These are phyloP conservation scores for Leccinum olivaceopallidum DNA, from an alignment of 768 basidiomycete species.

Conservation along the genomic window DNA sequence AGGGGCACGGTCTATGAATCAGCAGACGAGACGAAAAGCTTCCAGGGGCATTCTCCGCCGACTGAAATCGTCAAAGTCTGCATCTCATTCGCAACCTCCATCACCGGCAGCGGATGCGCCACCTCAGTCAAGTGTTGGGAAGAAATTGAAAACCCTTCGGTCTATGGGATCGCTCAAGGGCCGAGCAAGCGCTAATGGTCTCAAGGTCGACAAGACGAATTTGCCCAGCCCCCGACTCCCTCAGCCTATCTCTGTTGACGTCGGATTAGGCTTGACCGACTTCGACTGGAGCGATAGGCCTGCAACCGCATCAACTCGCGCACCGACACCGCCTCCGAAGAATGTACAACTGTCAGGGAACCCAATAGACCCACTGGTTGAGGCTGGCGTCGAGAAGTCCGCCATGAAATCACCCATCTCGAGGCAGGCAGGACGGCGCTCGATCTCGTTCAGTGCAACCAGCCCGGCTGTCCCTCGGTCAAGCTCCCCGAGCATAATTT, in stretches of 20 bases:
- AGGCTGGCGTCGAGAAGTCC: constrained; percentile 37
- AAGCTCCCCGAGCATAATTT: constrained; percentile 51
- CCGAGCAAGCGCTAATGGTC: constrained; percentile 32
- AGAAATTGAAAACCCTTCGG: constrained; percentile 68
- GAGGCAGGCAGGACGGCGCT: constrained; percentile 61
- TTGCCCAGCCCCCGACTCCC: constrained; percentile 54
- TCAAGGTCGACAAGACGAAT: constrained; percentile 38
- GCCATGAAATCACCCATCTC: constrained; percentile 36
- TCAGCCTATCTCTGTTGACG: constrained; percentile 52
- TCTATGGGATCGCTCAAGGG: constrained; percentile 82
- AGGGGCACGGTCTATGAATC: constrained; percentile 42
- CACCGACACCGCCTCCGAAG: constrained; percentile 22
- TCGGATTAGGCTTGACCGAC: constrained; percentile 56
- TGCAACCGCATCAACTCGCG: constrained; percentile 12
- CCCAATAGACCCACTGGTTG: constrained; percentile 14
- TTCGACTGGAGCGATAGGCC: constrained; percentile 48
- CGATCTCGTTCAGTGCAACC: constrained; percentile 59
- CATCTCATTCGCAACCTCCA: constrained; percentile 47
- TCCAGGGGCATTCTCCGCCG: constrained; percentile 70
- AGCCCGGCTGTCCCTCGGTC: constrained; percentile 31
- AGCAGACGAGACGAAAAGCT: constrained; percentile 53
- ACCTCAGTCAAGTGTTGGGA: constrained; percentile 37
- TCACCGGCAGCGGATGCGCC: constrained; percentile 42
- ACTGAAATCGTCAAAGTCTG: constrained; percentile 47
- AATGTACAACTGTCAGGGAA: constrained; percentile 20